Percentiles rank a stretch among this genome's conserved stretches.
These are phyloP conservation scores for Podosphaera aphanis DNA, from an alignment of 2,329 filamentous ascomycete genomes.

Conservation along the genomic window DNA sequence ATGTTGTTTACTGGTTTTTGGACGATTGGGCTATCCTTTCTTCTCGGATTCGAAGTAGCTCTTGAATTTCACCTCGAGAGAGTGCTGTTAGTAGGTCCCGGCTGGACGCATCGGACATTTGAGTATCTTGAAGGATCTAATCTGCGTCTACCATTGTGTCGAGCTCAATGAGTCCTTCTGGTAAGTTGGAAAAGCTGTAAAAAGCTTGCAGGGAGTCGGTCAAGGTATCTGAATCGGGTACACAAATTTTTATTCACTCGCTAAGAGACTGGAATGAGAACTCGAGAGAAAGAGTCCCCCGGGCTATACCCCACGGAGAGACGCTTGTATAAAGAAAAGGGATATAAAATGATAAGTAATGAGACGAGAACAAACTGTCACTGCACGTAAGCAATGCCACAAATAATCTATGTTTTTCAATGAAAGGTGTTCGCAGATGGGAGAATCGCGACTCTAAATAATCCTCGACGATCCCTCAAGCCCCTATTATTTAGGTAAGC, in stretches of 20 bases:
- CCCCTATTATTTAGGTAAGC: too few relatives aligned
- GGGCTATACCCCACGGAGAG: too few relatives aligned
- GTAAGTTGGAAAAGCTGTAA: background rate
- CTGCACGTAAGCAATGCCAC: too few relatives aligned
- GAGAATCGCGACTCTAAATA: too few relatives aligned
- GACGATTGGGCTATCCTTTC: background rate
- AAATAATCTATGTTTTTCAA: too few relatives aligned
- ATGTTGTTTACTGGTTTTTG: background rate
- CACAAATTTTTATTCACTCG: background rate
- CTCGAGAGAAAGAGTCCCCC: too few relatives aligned
- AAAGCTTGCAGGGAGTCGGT: background rate
- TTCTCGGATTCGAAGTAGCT: background rate
- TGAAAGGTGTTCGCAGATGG: too few relatives aligned
- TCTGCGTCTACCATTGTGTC: background rate
- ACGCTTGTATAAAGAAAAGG: too few relatives aligned
- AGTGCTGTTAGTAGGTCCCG: background rate
- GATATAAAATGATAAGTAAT: too few relatives aligned
- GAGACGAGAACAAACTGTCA: too few relatives aligned
- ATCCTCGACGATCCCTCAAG: too few relatives aligned
- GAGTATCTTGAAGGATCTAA: background rate
- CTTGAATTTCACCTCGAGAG: background rate
- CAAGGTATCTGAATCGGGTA: background rate
- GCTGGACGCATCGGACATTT: background rate
- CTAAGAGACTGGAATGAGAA: too few relatives aligned
- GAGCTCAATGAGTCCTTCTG: background rate